Conservation (phyloP, 345 rosid species). For the Punica granatum region DNA sequence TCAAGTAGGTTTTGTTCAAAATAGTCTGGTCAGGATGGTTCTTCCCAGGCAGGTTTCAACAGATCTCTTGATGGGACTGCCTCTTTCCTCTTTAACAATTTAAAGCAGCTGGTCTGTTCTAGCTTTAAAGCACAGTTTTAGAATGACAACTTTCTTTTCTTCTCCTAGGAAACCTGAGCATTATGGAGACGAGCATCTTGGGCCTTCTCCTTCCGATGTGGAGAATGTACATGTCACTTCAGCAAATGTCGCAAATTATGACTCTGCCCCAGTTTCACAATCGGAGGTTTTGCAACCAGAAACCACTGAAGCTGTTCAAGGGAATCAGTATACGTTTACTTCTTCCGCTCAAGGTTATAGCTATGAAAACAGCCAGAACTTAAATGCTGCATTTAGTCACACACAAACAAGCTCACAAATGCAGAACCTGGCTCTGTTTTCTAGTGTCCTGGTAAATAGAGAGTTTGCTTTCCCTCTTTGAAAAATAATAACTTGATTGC, state of each 20-base stretch:
- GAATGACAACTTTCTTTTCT: constrained; percentile 1
- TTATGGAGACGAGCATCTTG: constrained; percentile 65
- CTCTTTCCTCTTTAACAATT: neutral
- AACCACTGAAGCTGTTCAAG: constrained; percentile 45
- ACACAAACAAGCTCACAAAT: constrained; percentile 55
- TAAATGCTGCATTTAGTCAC: constrained; percentile 48
- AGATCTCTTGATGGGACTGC: neutral
- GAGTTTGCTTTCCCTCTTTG: neutral
- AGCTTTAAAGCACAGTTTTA: neutral
- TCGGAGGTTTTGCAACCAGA: constrained; percentile 65
- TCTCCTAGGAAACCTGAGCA: constrained; percentile 58
- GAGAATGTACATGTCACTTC: constrained; percentile 41
- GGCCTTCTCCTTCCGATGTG: constrained; percentile 42
- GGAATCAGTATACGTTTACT: constrained; percentile 62
- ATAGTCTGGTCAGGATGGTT: neutral
- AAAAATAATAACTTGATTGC: neutral
- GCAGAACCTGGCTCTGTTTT: constrained; percentile 58
- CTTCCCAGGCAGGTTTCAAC: neutral
- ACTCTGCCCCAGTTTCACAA: constrained; percentile 49
- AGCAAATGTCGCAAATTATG: constrained; percentile 42
- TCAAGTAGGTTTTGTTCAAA: neutral
- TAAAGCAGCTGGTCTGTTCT: neutral
- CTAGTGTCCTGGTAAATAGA: constrained; percentile 67
- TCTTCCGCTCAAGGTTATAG: constrained; percentile 56
- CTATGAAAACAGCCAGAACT: constrained; percentile 59